Conservation (phyloP, 441 rosid species). For the Omphalea diandra region DNA sequence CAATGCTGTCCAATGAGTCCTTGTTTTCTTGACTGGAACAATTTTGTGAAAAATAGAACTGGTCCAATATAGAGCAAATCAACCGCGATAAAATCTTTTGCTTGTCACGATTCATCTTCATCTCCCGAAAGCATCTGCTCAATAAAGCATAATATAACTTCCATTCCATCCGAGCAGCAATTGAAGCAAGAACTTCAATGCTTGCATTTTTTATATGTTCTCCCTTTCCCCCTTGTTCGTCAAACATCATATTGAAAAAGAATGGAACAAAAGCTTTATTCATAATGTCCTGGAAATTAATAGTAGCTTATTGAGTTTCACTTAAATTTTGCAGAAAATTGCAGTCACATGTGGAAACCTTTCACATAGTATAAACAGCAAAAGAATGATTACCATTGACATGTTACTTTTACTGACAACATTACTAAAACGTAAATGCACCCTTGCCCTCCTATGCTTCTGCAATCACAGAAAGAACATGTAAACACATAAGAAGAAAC, state of each 20-base stretch:
- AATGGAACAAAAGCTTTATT: slow-evolving; percentile 77
- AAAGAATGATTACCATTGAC: slow-evolving; percentile 50
- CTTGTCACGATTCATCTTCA: slow-evolving; percentile 56
- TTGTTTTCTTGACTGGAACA: slow-evolving; percentile 38
- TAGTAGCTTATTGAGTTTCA: slow-evolving; percentile 30
- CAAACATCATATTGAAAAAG: slow-evolving; percentile 82
- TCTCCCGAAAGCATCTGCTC: slow-evolving; percentile 73
- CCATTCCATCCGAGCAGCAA: slow-evolving; percentile 79
- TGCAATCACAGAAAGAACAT: slow-evolving; percentile 37
- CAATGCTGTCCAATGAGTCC: slow-evolving; percentile 19
- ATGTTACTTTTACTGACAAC: slow-evolving; percentile 43
- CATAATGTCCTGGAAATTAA: slow-evolving; percentile 60
- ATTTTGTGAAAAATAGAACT: slow-evolving; percentile 60
- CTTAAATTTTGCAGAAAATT: slow-evolving; percentile 9
- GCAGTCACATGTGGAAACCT: slow-evolving; percentile 9
- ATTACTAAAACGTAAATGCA: slow-evolving; percentile 59
- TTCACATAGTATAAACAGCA: background rate
- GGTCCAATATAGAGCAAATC: slow-evolving; percentile 74
- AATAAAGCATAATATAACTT: slow-evolving; percentile 67
- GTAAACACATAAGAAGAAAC: background rate
- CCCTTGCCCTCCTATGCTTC: slow-evolving; percentile 83
- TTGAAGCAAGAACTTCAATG: slow-evolving; percentile 72
- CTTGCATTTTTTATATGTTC: slow-evolving; percentile 72
- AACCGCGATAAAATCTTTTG: slow-evolving; percentile 69
- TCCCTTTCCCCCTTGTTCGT: slow-evolving; percentile 67